These are phyloP conservation scores for Entomortierella lignicola DNA, from an alignment of 192 early-diverging fungal genomes.

Conservation along the genomic window DNA sequence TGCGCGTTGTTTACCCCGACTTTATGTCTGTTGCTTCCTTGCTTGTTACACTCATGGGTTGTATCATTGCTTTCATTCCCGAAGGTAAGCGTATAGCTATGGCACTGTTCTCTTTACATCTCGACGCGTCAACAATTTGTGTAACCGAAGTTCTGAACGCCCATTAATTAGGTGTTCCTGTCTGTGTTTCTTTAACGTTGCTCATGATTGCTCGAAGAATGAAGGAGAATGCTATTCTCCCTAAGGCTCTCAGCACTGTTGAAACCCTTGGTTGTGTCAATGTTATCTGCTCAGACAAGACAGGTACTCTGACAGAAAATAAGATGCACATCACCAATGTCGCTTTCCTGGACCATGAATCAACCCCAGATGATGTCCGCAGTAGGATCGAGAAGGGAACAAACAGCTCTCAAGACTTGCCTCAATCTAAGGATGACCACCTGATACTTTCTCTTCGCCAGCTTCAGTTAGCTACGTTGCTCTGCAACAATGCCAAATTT, in stretches of 20 bases:
- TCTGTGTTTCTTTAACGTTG: conserved; percentile 78
- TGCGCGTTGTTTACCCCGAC: conserved; percentile 63
- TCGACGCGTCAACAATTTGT: too few relatives aligned
- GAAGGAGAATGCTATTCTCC: conserved; percentile 74
- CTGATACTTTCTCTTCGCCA: conserved; percentile 36
- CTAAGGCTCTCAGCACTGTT: conserved; percentile 83
- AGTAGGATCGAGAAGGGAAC: conserved; percentile 16
- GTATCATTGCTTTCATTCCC: conserved; percentile 79
- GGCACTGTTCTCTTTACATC: background rate
- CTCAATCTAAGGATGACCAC: conserved; percentile 18
- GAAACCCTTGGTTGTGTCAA: conserved; percentile 88
- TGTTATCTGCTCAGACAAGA: conserved; percentile 87
- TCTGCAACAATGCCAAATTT: conserved; percentile 79
- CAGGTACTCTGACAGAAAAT: conserved; percentile 87
- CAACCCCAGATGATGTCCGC: conserved; percentile 19
- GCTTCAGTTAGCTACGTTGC: conserved; percentile 58
- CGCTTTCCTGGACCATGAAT: conserved; percentile 53
- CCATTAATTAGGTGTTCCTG: conserved; percentile 67
- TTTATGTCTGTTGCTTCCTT: conserved; percentile 61
- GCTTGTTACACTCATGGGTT: conserved; percentile 66
- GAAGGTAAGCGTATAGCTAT: conserved; percentile 58
- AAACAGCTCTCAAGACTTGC: background rate
- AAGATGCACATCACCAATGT: conserved; percentile 70
- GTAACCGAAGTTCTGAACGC: too few relatives aligned
- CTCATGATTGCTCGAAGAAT: conserved; percentile 81